Conservation (phyloP, 2,329 filamentous ascomycete species). For the Penicillium hordei region DNA sequence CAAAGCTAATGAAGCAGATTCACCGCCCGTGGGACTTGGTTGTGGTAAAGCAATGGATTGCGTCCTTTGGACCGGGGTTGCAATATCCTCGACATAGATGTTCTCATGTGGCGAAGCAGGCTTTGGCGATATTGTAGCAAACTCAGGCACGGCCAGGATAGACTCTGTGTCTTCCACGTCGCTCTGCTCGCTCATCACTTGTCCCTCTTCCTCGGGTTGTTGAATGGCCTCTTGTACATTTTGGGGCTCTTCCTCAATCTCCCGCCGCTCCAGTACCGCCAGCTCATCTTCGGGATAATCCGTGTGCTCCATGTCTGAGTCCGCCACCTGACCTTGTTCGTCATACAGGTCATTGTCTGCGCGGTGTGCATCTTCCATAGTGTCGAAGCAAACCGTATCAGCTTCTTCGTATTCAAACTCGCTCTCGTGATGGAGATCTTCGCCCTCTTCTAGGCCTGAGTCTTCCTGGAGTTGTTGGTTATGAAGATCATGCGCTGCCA, state of each 20-base stretch:
- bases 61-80: constrained; percentile 14
- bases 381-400: constrained; percentile 24
- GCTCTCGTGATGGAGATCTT: neutral
- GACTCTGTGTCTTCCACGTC: constrained; percentile 22
- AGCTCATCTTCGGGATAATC: neutral
- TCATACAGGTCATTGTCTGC: neutral
- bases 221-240: constrained; percentile 7
- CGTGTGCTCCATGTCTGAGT: neutral
- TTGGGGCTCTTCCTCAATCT: neutral
- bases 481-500: neutral
- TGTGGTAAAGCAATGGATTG: constrained; percentile 21
- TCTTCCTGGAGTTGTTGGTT: neutral
- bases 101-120: neutral
- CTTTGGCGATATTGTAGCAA: neutral
- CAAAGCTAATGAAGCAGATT: constrained; percentile 9
- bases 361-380: constrained; percentile 16
- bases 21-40: constrained; percentile 20
- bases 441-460: neutral
- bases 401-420: constrained; percentile 14
- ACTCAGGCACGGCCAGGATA: neutral
- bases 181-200: constrained; percentile 12
- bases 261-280: neutral
- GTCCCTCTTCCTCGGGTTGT: neutral
- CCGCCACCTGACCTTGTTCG: neutral
- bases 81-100: constrained; percentile 15